Evolutionary conservation across 768 basidiomycete genomes (phyloP), one percentile per base, ranked within the genome.

Genomic region (Calocybe gangraenosa): DNA sequence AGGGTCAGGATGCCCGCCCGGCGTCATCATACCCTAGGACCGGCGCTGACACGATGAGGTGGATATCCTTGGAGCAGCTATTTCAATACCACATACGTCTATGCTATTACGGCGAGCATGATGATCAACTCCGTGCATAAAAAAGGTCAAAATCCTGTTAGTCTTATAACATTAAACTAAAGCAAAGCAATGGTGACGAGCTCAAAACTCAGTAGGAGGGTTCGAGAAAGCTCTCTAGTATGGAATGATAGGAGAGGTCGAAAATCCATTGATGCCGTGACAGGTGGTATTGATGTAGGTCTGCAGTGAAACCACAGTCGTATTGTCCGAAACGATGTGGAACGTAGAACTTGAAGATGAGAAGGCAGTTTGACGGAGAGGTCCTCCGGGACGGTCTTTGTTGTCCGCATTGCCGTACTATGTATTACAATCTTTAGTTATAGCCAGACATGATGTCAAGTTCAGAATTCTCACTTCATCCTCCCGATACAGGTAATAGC

Each of bases 371-470:
- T 49, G 44, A 15, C 28, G 37, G 30, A 52, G 48, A 18, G 66
- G 54, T 0, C 76, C 76, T 1, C 77, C 77, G 5, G 71, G 66
- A 7, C 77, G 69, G 14, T 64, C 69, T 5, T 62, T 53, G 30
- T 78, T 76, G 37, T 58, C 57, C 11, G 73, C 52, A 28, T 56
- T 32, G 25, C 75, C 77, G 49, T 79, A 78, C 75, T 79, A 44
- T 10, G 36, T 10, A 37, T 22, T 38, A 40, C 11, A 4, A 25
- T 25, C 34, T 17, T 8, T 31, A 9, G 14, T 23, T 34, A n/a
- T n/a, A 23, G 43, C 22, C 14, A 31, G 3, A 15, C 20, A 13
- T n/a, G 10, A n/a, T 48, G 40, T n/a, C n/a, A n/a, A n/a, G n/a
- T n/a, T n/a, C 56, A 76, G n/a, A 46, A 2, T 7, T 11, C 43